phyloP scores from a whole-genome alignment of 257 asterid species.

The Ocimum tenuiflorum region DNA sequence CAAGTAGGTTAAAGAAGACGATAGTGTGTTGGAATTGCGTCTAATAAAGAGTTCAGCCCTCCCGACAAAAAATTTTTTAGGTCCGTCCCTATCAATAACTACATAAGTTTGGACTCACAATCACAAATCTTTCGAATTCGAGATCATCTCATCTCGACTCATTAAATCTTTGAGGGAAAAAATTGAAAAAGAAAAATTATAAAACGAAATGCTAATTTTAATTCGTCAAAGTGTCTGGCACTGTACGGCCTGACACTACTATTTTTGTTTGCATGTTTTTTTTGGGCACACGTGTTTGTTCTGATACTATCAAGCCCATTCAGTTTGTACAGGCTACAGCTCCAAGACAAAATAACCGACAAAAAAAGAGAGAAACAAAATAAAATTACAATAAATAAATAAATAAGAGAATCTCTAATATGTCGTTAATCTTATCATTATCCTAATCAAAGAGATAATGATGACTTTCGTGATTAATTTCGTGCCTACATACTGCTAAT shows the following conservation, averaged over 20 bases:
- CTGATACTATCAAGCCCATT: too few species aligned
- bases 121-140: too few species aligned
- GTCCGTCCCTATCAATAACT: too few species aligned
- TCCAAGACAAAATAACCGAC: conserved; percentile 19
- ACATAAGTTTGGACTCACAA: too few species aligned
- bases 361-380: not conserved
- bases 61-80: too few species aligned
- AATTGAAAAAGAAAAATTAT: not conserved
- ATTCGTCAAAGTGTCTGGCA: not conserved
- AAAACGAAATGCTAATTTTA: not conserved
- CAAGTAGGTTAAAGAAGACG: too few species aligned
- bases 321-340: too few species aligned
- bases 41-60: too few species aligned
- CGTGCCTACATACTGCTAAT: not conserved
- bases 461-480: not conserved
- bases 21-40: too few species aligned
- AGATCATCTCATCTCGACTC: too few species aligned
- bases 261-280: not conserved
- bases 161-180: too few species aligned
- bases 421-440: not conserved
- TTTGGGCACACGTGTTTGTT: conserved; percentile 4
- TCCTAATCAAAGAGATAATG: conserved; percentile 13
- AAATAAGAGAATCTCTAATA: not conserved
- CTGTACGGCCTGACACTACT: conserved; percentile 11
- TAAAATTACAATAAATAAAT: too few species aligned